Evolutionary conservation across 2,329 filamentous ascomycete species (phyloP), one percentile per base, ranked within the genome.

Genomic region (Bipolaris oryzae): DNA sequence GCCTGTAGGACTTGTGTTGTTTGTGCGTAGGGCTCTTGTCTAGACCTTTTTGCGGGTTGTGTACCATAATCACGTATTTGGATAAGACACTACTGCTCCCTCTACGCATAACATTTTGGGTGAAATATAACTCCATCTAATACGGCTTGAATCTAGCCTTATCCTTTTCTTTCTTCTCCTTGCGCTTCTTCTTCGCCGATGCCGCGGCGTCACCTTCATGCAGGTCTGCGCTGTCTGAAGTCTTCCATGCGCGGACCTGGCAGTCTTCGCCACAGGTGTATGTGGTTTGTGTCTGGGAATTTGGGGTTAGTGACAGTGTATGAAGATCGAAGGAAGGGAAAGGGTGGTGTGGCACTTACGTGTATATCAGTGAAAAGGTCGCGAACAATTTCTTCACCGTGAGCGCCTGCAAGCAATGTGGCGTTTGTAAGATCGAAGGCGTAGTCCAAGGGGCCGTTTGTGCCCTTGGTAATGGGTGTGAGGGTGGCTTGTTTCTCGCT

Each of bases 211-310:
- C 71, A 15, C 72, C 71, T 15, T 68, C 49, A 5, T 72, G 66
- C 70, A 73, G 73, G 28, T 25, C 50, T 33, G 53, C 63, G 2
- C 60, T 67, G 5, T 56, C 58, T 11, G 54, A 51, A 7, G 62
- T 60, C 53, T 72, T 74, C 80, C 80, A 82, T 1, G 77, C 73
- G 45, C 76, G 75, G 28, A 82, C 71, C 5, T 68, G 68, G 7
- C 80, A 78, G 60, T 83, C 80, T 67, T 83, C 80, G n/a, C 80
- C 80, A 59, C 78, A 80, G 13, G 76, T 82, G 59, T 78, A 78
- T n/a, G 77, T 74, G 23, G 68, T 75, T 16, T 63, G 61, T 18
- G 66, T 71, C 72, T 75, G 45, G 37, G 2, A 21, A 34, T 41
- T 10, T 9, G 20, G 31, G 18, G 11, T 35, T 18, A 13, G 41